phyloP scores from a whole-genome alignment of 1,284 basidiomycete species.

The Cutaneotrichosporon cyanovorans region DNA sequence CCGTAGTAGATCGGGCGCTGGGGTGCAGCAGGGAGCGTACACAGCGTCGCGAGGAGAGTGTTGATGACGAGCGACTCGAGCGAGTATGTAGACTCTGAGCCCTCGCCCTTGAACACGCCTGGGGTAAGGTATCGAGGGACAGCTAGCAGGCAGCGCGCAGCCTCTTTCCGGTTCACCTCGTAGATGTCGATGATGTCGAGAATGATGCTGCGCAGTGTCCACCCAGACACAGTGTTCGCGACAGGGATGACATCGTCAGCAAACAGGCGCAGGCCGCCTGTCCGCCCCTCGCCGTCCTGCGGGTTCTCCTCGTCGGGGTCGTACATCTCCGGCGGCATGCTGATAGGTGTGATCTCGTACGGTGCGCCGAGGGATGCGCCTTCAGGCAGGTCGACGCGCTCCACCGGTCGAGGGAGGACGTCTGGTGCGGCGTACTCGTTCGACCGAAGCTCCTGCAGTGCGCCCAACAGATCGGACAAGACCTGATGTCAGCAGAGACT shows the following conservation, averaged over 20 bases:
- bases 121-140: constrained; percentile 75
- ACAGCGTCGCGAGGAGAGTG: constrained; percentile 64
- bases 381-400: constrained; percentile 43
- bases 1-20: constrained; percentile 81
- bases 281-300: constrained; percentile 46
- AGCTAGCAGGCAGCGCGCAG: constrained; percentile 75
- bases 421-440: constrained; percentile 23
- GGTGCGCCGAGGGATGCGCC: constrained; percentile 47
- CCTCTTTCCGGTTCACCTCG: constrained; percentile 94
- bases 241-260: constrained; percentile 73
- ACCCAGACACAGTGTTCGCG: constrained; percentile 64
- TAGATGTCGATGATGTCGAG: constrained; percentile 84
- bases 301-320: constrained; percentile 51
- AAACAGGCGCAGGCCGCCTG: constrained; percentile 62
- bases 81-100: constrained; percentile 36
- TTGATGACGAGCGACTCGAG: constrained; percentile 41
- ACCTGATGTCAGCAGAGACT: constrained; percentile 18
- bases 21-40: constrained; percentile 68
- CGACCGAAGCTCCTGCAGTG: constrained; percentile 31
- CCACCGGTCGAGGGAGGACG: constrained; percentile 61
- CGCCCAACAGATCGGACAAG: constrained; percentile 31
- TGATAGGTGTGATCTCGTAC: constrained; percentile 65
- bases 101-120: constrained; percentile 62
- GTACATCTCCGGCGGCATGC: constrained; percentile 74
- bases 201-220: constrained; percentile 67